Base-by-base conservation (phyloP, 441 rosid genomes). In the Pelargonium myrrhifolium region DNA sequence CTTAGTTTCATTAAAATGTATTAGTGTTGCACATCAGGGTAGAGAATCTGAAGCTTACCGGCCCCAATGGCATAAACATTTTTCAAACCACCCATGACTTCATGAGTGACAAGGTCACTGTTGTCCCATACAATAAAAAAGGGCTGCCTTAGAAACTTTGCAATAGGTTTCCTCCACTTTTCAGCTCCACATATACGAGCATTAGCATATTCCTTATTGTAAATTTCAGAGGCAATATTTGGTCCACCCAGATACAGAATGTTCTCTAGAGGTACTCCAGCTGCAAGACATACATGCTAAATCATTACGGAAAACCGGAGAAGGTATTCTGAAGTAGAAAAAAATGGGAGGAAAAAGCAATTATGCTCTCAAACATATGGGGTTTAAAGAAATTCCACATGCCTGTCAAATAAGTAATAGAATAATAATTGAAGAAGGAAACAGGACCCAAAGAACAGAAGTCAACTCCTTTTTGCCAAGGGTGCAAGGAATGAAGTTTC, bases 41-140 rank as follows among this genome's bases (percentile, higher is more conserved):
- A n/a, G n/a, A n/a, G n/a, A n/a, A n/a, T n/a, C 14, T 24, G 17
- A 66, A 67, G 22, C 67, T 76, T 75, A 91, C 97, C 97, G 45
- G 97, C 99, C 82, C 99, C 99, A 71, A 93, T 93, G 81, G 99
- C 99, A 65, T 91, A 93, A 43, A 93, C 99, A 77, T 93, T 93
- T 89, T 93, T 91, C 68, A 91, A 84, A 58, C 99, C 96, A 67
- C 99, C 97, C 90, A 88, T 82, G 51, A 85, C 87, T 80, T 86
- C 91, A 71, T 83, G 90, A 75, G 84, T 88, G 72, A 88, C 86
- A 62, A 86, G 90, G 77, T 89, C 87, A 73, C 89, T 86, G 60
- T 93, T 93, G 77, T 93, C 99, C 97, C 99, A 93, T 18, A 93
- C 99, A 15, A 87, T 84, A 62, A 91, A 93, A 75, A 91, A 93